A percentile compares a stretch with the other conserved stretches of the same genome.
phyloP scores from a whole-genome alignment of 2,329 filamentous ascomycete genomes.

The Domatiomyces globalis region DNA sequence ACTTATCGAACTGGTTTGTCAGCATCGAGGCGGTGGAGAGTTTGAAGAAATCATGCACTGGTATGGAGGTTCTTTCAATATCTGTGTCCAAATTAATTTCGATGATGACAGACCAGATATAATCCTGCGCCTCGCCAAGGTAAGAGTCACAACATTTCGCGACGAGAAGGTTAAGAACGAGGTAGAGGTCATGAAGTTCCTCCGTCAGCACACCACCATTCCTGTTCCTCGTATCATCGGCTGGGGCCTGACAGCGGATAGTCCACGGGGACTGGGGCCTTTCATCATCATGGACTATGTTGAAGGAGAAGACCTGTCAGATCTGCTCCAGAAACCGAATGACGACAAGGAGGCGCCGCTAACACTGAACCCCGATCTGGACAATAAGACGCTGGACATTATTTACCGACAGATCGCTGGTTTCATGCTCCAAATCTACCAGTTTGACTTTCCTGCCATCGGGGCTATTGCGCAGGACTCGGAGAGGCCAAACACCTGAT shows the following conservation, averaged over 20 bases:
- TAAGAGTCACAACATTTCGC: not conserved
- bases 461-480: too few relatives aligned
- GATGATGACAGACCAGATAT: too few relatives aligned
- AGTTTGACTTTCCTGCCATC: too few relatives aligned
- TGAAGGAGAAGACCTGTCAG: constrained; percentile 14
- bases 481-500: too few relatives aligned
- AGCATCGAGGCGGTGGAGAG: too few relatives aligned
- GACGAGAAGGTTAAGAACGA: constrained; percentile 2
- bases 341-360: constrained; percentile 17
- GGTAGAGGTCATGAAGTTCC: constrained; percentile 2
- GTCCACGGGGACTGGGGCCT: constrained; percentile 18
- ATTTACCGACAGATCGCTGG: constrained; percentile 30
- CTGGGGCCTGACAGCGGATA: constrained; percentile 5
- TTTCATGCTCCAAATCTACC: constrained; percentile 23
- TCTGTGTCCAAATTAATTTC: too few relatives aligned
- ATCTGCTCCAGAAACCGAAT: constrained; percentile 20
- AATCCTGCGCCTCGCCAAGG: too few relatives aligned
- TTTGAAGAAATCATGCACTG: too few relatives aligned
- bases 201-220: constrained; percentile 3
- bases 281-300: constrained; percentile 27
- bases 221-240: constrained; percentile 1
- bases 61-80: too few relatives aligned
- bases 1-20: too few relatives aligned
- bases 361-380: constrained; percentile 25
- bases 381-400: constrained; percentile 21